Percentiles rank a stretch among this genome's conserved stretches.
Evolutionary conservation across 1,284 basidiomycete genomes (phyloP).

Genomic region (Schizopora paradoxa): DNA sequence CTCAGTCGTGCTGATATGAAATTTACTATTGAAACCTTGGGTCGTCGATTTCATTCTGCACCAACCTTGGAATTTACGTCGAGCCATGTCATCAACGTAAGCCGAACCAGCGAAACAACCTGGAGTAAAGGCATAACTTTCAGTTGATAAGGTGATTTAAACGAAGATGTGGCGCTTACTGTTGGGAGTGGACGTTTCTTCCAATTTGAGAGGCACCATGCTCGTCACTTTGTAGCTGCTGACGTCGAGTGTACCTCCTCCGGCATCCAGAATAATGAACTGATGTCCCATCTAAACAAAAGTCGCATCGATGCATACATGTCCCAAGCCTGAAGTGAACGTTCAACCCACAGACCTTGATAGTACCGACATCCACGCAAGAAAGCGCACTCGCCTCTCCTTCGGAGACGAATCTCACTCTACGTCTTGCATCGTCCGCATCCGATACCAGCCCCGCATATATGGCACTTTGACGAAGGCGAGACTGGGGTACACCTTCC

Average conservation of each 20-base stretch:
- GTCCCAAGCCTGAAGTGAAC: constrained; percentile 45
- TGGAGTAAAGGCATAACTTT: constrained; percentile 23
- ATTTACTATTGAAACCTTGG: constrained; percentile 1
- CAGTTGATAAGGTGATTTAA: constrained; percentile 1
- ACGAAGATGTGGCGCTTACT: constrained; percentile 39
- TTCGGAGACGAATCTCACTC: constrained; percentile 71
- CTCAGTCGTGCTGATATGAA: constrained; percentile 54
- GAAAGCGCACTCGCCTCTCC: constrained; percentile 52
- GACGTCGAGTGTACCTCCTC: constrained; percentile 74
- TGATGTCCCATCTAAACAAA: constrained; percentile 47
- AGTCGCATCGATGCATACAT: not conserved
- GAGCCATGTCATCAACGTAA: constrained; percentile 71
- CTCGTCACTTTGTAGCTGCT: constrained; percentile 67
- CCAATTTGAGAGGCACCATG: constrained; percentile 62
- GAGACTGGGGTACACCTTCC: constrained; percentile 76
- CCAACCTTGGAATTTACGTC: constrained; percentile 56
- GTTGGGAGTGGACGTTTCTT: constrained; percentile 75
- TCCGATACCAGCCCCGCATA: constrained; percentile 63
- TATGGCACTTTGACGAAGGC: constrained; percentile 65
- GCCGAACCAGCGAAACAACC: constrained; percentile 77
- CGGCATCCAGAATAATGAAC: constrained; percentile 72
- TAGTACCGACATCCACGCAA: not conserved
- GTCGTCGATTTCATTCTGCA: not conserved
- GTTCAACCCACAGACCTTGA: constrained; percentile 3
- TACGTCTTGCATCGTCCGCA: constrained; percentile 58